phyloP scores from a whole-genome alignment of 371 early-diverging fungal genomes.

The Nematocida displodere region DNA sequence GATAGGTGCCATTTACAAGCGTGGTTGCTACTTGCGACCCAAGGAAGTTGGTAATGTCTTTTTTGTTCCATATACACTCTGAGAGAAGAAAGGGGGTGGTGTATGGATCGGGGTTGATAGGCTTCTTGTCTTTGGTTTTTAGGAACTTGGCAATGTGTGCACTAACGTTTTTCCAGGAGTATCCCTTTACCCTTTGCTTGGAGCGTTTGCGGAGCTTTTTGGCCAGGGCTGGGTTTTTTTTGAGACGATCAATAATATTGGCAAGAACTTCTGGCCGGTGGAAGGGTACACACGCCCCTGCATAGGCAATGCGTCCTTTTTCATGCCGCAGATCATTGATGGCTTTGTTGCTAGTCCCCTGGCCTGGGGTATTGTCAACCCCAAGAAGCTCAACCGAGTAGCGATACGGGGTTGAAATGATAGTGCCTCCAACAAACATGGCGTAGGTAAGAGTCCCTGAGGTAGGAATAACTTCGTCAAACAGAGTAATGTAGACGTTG shows the following conservation, averaged over 20 bases:
- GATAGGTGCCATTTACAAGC: background rate
- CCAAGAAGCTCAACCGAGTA: slow-evolving; percentile 22
- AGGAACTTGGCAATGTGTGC: background rate
- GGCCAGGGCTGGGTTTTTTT: background rate
- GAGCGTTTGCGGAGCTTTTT: background rate
- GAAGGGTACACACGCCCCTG: slow-evolving; percentile 8
- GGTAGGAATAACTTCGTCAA: slow-evolving; percentile 27
- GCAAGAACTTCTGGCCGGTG: background rate
- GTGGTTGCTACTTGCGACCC: background rate
- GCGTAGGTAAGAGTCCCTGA: slow-evolving; percentile 25
- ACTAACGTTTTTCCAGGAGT: slow-evolving; percentile 18
- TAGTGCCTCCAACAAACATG: slow-evolving; percentile 6
- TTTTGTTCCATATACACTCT: background rate
- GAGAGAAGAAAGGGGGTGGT: background rate
- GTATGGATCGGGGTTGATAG: slow-evolving; percentile 7
- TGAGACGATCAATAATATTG: background rate
- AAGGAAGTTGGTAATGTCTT: background rate
- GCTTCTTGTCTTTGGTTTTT: background rate
- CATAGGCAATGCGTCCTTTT: background rate
- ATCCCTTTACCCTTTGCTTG: background rate
- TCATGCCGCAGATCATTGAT: background rate
- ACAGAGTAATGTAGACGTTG: slow-evolving; percentile 18
- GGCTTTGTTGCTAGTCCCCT: background rate
- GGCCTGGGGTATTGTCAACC: background rate
- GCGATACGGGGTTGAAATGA: slow-evolving; percentile 24